These are phyloP conservation scores for Cladophialophora chaetospira DNA, from an alignment of 2,329 filamentous ascomycete species.

Conservation along the genomic window DNA sequence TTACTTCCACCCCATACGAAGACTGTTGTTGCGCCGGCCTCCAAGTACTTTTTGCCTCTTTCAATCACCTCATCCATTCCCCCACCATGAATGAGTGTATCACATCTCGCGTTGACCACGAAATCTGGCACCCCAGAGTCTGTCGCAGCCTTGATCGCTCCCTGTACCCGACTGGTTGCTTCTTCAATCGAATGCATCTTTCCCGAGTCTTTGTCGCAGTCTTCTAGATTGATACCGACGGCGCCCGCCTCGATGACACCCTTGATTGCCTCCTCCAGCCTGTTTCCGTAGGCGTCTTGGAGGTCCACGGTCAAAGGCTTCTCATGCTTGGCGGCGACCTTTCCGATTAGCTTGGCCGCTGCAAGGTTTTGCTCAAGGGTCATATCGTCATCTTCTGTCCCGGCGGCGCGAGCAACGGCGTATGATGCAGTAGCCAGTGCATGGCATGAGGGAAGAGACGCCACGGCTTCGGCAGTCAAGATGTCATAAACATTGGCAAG, in stretches of 20 bases:
- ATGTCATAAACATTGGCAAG: constrained; percentile 61
- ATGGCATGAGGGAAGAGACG: constrained; percentile 44
- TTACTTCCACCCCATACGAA: constrained; percentile 61
- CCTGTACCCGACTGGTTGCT: constrained; percentile 52
- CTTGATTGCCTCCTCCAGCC: constrained; percentile 49
- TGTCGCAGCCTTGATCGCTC: constrained; percentile 47
- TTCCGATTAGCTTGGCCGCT: constrained; percentile 49
- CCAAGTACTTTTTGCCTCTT: constrained; percentile 59
- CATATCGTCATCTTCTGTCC: constrained; percentile 53
- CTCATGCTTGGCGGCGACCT: constrained; percentile 43
- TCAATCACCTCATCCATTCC: constrained; percentile 53
- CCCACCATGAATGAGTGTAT: constrained; percentile 49
- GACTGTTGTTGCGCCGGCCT: constrained; percentile 59
- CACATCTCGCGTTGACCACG: constrained; percentile 60
- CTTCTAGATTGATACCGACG: constrained; percentile 63
- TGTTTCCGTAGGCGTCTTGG: constrained; percentile 61
- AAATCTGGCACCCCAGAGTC: constrained; percentile 57
- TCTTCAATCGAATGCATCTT: constrained; percentile 44
- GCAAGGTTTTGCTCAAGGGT: constrained; percentile 55
- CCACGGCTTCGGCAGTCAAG: constrained; percentile 50
- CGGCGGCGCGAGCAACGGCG: constrained; percentile 52
- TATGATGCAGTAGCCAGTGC: constrained; percentile 56
- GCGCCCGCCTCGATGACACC: constrained; percentile 54
- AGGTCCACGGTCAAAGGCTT: constrained; percentile 60
- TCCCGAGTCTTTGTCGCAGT: constrained; percentile 46